phyloP scores from a whole-genome alignment of 164 flowering plant species.

The Warburgia ugandensis region DNA sequence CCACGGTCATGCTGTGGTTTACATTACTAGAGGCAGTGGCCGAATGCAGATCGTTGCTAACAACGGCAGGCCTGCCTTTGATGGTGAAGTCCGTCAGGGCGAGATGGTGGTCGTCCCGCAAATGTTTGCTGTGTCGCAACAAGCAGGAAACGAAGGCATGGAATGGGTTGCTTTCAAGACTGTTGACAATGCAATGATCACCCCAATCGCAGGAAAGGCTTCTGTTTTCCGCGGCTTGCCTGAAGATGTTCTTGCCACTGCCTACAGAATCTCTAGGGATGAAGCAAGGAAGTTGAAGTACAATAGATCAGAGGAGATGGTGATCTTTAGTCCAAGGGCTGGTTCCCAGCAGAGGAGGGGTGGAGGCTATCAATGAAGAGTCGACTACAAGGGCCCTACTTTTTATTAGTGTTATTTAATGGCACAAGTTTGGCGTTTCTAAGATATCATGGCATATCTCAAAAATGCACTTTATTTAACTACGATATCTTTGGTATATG shows the following conservation, averaged over 20 bases:
- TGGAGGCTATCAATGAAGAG: not conserved
- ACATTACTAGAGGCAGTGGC: slow-evolving; percentile 36
- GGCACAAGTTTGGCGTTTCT: no score
- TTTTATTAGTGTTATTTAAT: no score
- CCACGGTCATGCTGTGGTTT: slow-evolving; percentile 47
- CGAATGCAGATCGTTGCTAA: slow-evolving; percentile 39
- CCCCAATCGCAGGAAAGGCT: slow-evolving; percentile 36
- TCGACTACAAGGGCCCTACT: no score
- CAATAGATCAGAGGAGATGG: slow-evolving; percentile 23
- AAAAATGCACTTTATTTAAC: no score
- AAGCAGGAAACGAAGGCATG: slow-evolving; percentile 34
- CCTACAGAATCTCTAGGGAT: slow-evolving; percentile 32
- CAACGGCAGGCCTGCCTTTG: slow-evolving; percentile 32
- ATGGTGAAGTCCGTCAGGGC: slow-evolving; percentile 35
- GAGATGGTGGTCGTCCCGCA: slow-evolving; percentile 48
- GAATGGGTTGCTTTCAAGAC: slow-evolving; percentile 58
- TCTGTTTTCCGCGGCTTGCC: slow-evolving; percentile 45
- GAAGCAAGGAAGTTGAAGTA: slow-evolving; percentile 40
- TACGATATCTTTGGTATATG: no score
- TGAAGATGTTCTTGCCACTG: slow-evolving; percentile 25
- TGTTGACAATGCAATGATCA: slow-evolving; percentile 34
- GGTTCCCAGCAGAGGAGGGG: not conserved
- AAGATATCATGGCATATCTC: no score
- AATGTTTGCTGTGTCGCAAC: slow-evolving; percentile 31
- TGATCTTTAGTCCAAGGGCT: slow-evolving; percentile 20